A percentile compares a stretch with the other conserved stretches of the same genome.
phyloP scores from a whole-genome alignment of 495 filamentous ascomycete species.

The Clavariopsis aquatica region DNA sequence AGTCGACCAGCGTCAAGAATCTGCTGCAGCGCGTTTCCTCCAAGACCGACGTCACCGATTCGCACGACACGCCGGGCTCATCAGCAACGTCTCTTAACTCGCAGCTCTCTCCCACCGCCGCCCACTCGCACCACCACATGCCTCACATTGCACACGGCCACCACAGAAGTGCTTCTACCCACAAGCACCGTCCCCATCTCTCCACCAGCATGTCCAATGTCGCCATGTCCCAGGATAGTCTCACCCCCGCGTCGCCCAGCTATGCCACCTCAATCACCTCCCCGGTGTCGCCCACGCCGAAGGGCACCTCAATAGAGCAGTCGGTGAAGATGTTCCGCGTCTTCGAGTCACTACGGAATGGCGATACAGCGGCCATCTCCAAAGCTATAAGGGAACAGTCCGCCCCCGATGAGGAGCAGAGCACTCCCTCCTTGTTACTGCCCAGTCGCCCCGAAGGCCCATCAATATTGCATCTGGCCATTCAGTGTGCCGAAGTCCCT shows the following conservation, averaged over 20 bases:
- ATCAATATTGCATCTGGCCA: constrained; percentile 85
- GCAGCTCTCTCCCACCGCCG: constrained; percentile 14
- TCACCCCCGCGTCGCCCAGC: constrained; percentile 28
- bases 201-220: constrained; percentile 45
- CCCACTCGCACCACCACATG: constrained; percentile 10
- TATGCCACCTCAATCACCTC: constrained; percentile 12
- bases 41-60: constrained; percentile 42
- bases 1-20: constrained; percentile 43
- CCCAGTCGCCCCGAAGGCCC: constrained; percentile 67
- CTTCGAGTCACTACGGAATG: constrained; percentile 86
- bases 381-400: constrained; percentile 75
- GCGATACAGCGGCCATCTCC: constrained; percentile 86
- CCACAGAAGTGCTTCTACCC: constrained; percentile 21
- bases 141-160: constrained; percentile 5
- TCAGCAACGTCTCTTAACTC: constrained; percentile 33
- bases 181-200: constrained; percentile 45
- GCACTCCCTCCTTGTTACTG: constrained; percentile 55
- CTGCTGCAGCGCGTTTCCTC: constrained; percentile 43
- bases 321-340: constrained; percentile 91
- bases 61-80: constrained; percentile 13
- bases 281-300: constrained; percentile 42
- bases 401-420: constrained; percentile 50
- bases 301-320: constrained; percentile 74
- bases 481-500: constrained; percentile 94
- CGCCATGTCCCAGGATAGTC: constrained; percentile 18